These are phyloP conservation scores for Aspergillus wentii DNA, from an alignment of 495 filamentous ascomycete species.

Conservation along the genomic window DNA sequence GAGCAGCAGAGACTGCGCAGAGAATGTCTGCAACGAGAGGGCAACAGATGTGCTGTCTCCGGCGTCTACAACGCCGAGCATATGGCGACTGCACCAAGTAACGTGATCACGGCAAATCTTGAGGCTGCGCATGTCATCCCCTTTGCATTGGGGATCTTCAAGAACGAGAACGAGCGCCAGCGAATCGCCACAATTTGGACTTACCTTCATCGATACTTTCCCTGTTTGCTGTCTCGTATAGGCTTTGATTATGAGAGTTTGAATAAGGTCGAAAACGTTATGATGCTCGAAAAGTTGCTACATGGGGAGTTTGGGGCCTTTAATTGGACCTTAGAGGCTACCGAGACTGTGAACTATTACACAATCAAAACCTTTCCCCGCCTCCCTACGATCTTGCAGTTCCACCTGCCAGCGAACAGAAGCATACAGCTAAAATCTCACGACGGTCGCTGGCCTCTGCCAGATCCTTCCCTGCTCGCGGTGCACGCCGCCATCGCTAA, in stretches of 20 bases:
- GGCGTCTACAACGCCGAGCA: not conserved
- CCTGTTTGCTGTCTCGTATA: not conserved
- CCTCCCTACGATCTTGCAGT: not conserved
- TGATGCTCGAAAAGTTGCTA: not conserved
- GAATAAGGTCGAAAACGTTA: not conserved
- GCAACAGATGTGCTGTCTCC: not conserved
- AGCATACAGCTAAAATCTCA: not conserved
- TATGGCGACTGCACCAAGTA: not conserved
- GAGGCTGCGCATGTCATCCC: constrained; percentile 5
- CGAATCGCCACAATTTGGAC: not conserved
- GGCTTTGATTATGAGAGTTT: not conserved
- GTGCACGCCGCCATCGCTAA: constrained; percentile 8
- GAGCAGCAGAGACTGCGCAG: not conserved
- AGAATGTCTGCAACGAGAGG: not conserved
- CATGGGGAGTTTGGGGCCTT: not conserved
- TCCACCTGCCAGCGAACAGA: not conserved
- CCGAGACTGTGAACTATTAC: not conserved
- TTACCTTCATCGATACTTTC: not conserved
- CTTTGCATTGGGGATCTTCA: constrained; percentile 2
- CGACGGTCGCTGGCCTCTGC: constrained; percentile 3
- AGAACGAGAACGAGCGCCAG: not conserved
- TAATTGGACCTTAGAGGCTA: not conserved
- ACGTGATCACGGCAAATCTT: not conserved
- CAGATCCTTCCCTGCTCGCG: constrained; percentile 1
- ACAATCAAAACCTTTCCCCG: not conserved